Evolutionary conservation across 345 rosid species (phyloP).

Genomic region (Firmiana major): DNA sequence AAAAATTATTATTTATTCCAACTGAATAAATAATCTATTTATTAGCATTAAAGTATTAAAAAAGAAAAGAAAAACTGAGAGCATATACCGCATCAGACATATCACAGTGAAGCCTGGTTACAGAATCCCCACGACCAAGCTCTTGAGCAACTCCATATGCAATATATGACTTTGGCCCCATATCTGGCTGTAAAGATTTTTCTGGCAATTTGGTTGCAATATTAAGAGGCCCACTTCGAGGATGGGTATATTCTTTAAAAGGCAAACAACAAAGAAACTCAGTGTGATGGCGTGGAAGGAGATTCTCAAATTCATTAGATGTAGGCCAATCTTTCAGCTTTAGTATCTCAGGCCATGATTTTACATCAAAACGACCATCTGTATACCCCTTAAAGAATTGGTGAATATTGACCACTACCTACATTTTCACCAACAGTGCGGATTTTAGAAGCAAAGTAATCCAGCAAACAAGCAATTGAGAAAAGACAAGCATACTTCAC

Average conservation of each 20-base stretch:
- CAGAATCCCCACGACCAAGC: constrained; percentile 66
- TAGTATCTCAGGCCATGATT: constrained; percentile 42
- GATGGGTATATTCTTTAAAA: constrained; percentile 49
- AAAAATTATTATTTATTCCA: not conserved
- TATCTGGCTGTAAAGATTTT: constrained; percentile 40
- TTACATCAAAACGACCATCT: constrained; percentile 14
- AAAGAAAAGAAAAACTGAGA: not conserved
- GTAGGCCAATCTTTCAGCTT: constrained; percentile 70
- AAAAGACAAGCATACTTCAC: not conserved
- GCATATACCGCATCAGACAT: constrained; percentile 60
- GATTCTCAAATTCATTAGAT: constrained; percentile 36
- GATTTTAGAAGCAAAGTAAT: not conserved
- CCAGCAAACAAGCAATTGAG: not conserved
- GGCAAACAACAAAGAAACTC: constrained; percentile 46
- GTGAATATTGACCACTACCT: constrained; percentile 52
- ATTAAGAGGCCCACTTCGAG: constrained; percentile 38
- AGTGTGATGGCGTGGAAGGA: constrained; percentile 45
- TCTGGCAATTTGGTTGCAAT: constrained; percentile 38
- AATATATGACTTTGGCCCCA: constrained; percentile 57
- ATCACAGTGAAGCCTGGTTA: constrained; percentile 70
- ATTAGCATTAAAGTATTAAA: not conserved
- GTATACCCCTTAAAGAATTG: constrained; percentile 44
- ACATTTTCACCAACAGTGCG: constrained; percentile 11
- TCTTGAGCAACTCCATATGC: constrained; percentile 52
- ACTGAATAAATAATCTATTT: not conserved